Conservation (phyloP, 805 yeast genomes). For the Candida nemodendra region DNA sequence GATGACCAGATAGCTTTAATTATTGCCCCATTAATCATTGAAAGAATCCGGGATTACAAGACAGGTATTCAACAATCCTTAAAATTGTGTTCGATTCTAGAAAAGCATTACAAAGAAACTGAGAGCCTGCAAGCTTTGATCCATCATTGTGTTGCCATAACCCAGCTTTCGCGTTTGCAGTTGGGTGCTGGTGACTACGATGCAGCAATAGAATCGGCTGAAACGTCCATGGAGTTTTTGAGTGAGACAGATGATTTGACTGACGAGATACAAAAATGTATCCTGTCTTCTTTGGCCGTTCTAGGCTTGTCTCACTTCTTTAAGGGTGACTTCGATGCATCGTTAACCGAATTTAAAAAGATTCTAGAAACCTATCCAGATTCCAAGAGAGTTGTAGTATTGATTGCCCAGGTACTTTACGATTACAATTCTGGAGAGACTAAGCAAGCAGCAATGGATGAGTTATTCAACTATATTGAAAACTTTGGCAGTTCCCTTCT, state of each 20-base stretch:
- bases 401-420: conserved; percentile 77
- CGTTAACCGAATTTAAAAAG: conserved; percentile 64
- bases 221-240: conserved; percentile 50
- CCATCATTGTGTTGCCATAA: conserved; percentile 56
- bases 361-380: conserved; percentile 58
- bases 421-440: conserved; percentile 76
- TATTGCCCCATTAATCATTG: conserved; percentile 56
- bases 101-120: conserved; percentile 15
- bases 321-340: conserved; percentile 55
- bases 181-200: conserved; percentile 59
- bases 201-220: conserved; percentile 60
- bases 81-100: conserved; percentile 44
- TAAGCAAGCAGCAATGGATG: conserved; percentile 81
- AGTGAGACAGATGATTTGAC: conserved; percentile 38
- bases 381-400: conserved; percentile 63
- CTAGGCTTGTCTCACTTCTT: conserved; percentile 75
- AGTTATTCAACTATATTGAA: conserved; percentile 65
- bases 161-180: conserved; percentile 70
- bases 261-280: conserved; percentile 31
- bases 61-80: conserved; percentile 49
- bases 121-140: conserved; percentile 35
- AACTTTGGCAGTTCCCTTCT: conserved; percentile 63
- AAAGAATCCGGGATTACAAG: conserved; percentile 64
- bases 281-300: conserved; percentile 62
- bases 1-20: conserved; percentile 56